Base-by-base conservation (phyloP, 495 filamentous ascomycete genomes). In the Penicillium coffeae region DNA sequence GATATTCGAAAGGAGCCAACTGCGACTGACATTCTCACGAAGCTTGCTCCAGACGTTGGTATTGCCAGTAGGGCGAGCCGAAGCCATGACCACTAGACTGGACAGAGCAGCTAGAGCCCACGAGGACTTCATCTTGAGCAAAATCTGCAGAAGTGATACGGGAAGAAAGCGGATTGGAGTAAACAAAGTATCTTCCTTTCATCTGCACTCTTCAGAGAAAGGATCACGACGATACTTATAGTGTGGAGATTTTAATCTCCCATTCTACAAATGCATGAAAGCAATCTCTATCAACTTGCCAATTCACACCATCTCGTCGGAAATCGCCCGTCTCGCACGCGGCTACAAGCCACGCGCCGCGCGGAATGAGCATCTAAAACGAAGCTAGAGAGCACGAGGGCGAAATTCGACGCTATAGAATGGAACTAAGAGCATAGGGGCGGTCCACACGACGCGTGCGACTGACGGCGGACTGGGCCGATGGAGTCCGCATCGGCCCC, bases 11-110 rank as follows among this genome's bases (percentile, higher is more conserved):
- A n/a, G n/a, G n/a, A n/a, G n/a, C n/a, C n/a, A n/a, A 20, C 15
- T 9, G 8, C 21, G 6, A 50, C 62, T 44, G 25, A 70, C 62
- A 18, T 68, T 70, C 38, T 62, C 55, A 9, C 64, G 56, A 37
- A 66, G 47, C 21, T 62, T 38, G 27, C 37, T 41, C 66, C 64
- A 70, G 38, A 47, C 39, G 34, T 56, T 43, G 3, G 48, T 33
- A 19, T 42, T 47, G 14, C 45, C 52, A 4, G 58, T 45, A 18
- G 60, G 56, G 12, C 43, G 49, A 10, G 58, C 58, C 10, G 58
- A 53, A 47, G 45, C 47, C 1, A 45, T 30, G 4, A 52, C 45
- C 8, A 47, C 41, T 34, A 66, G 53, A 8, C 49, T 49, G 3
- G 52, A 38, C 37, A 59, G 37, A 35, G 44, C 47, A 33, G 48